Evolutionary conservation across 192 early-diverging fungal species (phyloP), one percentile per base, ranked within the genome.

Genomic region (Spinellus fusiger): DNA sequence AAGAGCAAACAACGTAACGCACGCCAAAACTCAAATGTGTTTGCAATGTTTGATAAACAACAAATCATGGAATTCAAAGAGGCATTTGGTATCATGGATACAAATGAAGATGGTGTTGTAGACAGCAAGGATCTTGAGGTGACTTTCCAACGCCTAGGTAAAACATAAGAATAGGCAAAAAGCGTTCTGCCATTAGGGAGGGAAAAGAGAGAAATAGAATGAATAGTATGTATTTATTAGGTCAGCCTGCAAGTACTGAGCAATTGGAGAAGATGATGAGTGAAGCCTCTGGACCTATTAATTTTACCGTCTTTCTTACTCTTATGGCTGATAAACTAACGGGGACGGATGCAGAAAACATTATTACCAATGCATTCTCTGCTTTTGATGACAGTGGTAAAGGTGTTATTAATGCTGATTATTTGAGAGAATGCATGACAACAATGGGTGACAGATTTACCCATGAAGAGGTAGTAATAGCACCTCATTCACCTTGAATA

Each of bases 11-110:
- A 93, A 80, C 87, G 93, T 34, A 86, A 90, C 49, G 88, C 84
- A 38, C 86, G 95, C 52, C 93, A 95, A 62, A 96, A 94, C 81
- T 94, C 93, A 29, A 98, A 96, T 62, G 93, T 96, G 18, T 98
- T 98, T 79, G 93, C 91, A 40, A 94, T 97, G 81, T 98, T 98
- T 80, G 92, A 95, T 72, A 91, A 92, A 57, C 81, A 89, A 58
- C 94, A 97, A 71, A 95, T 98, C 54, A 88, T 87, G 38, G 93
- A 97, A 67, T 93, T 97, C 79, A 96, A 95, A 66, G 93, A 98
- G 69, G 93, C 93, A 32, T 98, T 98, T 77, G 88, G 85, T 18
- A 89, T 97, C 62, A 93, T 97, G 68, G 96, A 96, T 70, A 87
- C 94, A 74, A 91, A 97, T 67, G 81, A 78, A 1, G 94, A 98